A percentile compares a stretch with the other conserved stretches of the same genome.
These are phyloP conservation scores for Salvia miltiorrhiza DNA, from an alignment of 257 asterid species.

Conservation along the genomic window DNA sequence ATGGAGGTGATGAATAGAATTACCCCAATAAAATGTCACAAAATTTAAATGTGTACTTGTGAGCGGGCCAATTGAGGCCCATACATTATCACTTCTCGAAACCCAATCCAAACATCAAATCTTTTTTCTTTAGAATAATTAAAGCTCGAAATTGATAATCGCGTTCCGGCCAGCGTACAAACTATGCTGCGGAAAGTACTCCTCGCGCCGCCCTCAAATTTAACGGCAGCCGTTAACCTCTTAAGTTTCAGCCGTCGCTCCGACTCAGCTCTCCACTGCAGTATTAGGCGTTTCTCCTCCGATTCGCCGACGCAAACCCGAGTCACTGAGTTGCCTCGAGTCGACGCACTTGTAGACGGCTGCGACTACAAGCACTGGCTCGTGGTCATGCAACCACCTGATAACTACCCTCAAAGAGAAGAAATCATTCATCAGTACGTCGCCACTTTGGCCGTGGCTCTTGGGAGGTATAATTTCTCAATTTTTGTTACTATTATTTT, in stretches of 20 bases:
- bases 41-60: not conserved
- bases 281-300: constrained; percentile 18
- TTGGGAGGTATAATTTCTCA: constrained; percentile 28
- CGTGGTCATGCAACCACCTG: constrained; percentile 40
- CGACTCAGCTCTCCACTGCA: not conserved
- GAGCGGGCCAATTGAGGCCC: not conserved
- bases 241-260: constrained; percentile 15
- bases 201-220: not conserved
- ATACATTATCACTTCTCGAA: not conserved
- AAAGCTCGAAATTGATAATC: not conserved
- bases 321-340: constrained; percentile 30
- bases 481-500: not conserved
- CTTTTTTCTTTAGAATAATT: no score
- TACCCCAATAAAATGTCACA: no score
- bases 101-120: no score
- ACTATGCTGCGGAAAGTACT: constrained; percentile 26
- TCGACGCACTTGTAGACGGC: constrained; percentile 32
- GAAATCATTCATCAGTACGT: constrained; percentile 30
- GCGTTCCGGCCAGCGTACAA: not conserved
- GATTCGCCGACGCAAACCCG: constrained; percentile 15
- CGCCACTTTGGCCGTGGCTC: constrained; percentile 33
- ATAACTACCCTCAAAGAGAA: constrained; percentile 35
- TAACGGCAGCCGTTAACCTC: constrained; percentile 14
- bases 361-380: constrained; percentile 50
- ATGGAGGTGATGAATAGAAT: no score